phyloP scores from a whole-genome alignment of 495 filamentous ascomycete species.

The Tuber umbilicatum region DNA sequence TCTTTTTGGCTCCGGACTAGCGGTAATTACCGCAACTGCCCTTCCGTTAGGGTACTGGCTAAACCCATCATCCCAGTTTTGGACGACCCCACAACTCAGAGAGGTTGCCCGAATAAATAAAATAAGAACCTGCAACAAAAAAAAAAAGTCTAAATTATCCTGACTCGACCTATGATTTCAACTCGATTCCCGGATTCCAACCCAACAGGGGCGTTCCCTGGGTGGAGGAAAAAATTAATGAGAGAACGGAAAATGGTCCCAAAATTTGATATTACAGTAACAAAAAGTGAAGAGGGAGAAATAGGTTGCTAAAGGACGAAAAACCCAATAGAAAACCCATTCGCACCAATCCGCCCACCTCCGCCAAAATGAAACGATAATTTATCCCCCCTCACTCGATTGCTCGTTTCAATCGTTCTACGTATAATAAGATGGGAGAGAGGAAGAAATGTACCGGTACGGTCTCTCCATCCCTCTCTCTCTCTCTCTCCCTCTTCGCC shows the following conservation, averaged over 20 bases:
- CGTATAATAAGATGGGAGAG: neutral
- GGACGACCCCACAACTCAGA: neutral
- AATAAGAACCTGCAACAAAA: too few relatives aligned
- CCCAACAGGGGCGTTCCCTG: neutral
- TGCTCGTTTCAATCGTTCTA: neutral
- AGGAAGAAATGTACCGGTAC: neutral
- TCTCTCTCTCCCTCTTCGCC: neutral
- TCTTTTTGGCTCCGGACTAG: slow-evolving; percentile 3
- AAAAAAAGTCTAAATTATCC: neutral
- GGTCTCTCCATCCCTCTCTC: neutral
- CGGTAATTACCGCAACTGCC: neutral
- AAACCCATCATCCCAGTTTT: neutral
- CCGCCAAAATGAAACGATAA: neutral
- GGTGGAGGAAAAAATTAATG: neutral
- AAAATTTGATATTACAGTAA: too few relatives aligned
- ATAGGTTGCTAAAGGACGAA: neutral
- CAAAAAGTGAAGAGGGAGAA: neutral
- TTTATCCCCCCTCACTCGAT: neutral
- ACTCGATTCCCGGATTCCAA: neutral
- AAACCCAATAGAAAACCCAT: neutral
- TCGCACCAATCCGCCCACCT: neutral
- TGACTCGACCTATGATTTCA: neutral
- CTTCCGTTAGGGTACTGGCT: neutral
- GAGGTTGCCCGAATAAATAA: neutral
- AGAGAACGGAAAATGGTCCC: neutral